Evolutionary conservation across 2,329 filamentous ascomycete genomes (phyloP), one percentile per base, ranked within the genome.

Genomic region (Sporothrix globosa): DNA sequence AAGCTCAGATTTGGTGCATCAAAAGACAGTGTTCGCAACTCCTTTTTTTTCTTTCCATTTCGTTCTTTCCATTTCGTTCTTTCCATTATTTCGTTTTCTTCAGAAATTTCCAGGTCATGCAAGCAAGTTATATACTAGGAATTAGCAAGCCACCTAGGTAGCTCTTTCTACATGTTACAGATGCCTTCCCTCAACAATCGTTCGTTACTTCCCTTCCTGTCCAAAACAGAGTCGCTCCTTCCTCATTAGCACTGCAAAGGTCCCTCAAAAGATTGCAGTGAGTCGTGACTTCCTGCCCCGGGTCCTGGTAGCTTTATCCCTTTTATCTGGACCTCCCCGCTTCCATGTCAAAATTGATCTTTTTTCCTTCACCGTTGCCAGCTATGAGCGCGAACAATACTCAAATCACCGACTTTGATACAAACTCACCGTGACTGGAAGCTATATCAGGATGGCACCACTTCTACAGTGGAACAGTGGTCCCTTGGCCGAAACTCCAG

Each of bases 171-270:
- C 27, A 14, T 13, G 6, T 4, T 41, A 3, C 34, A 46, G 34
- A 21, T 56, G n/a, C 50, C 34, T 44, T 54, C 63, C 44, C 27
- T 34, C 10, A 34, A 21, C 48, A 34, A 30, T 21, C 34, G 34
- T 24, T 54, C n/a, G 65, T 13, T 21, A 24, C 52, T 68, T 56
- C 66, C 66, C 44, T 41, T n/a, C 24, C n/a, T 46, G 19, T 34
- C 30, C n/a, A 41, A 27, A 27, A 39, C 17, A n/a, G 21, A 17
- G 52, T 39, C 14, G 66, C 66, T 30, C 66, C 52, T 68, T 68
- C 66, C 66, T 44, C 34, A 34, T 27, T 21, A n/a, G 13, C 27
- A 27, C 19, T 4, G 30, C 24, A 68, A 21, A 24, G 14, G 27
- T n/a, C 11, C 14, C 27, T 30, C 2, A 34, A 27, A 50, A n/a